Evolutionary conservation across 257 asterid genomes (phyloP).

Genomic region (Petunia axillaris): DNA sequence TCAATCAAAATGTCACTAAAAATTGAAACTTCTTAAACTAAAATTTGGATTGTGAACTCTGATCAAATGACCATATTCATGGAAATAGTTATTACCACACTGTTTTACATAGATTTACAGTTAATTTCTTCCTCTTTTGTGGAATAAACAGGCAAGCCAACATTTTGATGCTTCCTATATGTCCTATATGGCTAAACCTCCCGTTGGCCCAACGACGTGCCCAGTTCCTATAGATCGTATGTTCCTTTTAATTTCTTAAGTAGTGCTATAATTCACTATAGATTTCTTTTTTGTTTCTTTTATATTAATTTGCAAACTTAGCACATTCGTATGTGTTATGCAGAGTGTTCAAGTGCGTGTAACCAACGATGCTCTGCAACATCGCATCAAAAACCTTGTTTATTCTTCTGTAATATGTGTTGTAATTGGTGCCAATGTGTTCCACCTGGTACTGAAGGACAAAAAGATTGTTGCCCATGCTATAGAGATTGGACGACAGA

Average conservation of each 20-base stretch:
- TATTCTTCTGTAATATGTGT: constrained; percentile 36
- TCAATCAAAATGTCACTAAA: too few species aligned
- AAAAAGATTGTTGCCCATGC: constrained; percentile 47
- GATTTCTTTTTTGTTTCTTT: neutral
- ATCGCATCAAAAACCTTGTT: constrained; percentile 13
- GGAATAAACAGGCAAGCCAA: constrained; percentile 13
- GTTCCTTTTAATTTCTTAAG: neutral
- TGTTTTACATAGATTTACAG: too few species aligned
- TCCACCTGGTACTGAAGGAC: constrained; percentile 40
- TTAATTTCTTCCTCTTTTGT: neutral
- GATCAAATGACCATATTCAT: neutral
- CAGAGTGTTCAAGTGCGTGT: constrained; percentile 41
- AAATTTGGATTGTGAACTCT: neutral
- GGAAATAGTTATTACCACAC: too few species aligned
- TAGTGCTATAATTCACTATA: neutral
- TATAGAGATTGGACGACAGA: constrained; percentile 37
- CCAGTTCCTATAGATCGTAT: neutral
- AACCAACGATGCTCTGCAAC: constrained; percentile 36
- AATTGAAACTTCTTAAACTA: too few species aligned
- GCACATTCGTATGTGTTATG: neutral
- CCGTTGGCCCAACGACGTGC: constrained; percentile 8
- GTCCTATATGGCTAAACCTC: neutral
- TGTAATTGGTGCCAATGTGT: constrained; percentile 41
- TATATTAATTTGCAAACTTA: too few species aligned
- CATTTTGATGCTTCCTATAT: neutral